Base-by-base conservation (phyloP, 345 rosid genomes). In the Melaleuca alternifolia region DNA sequence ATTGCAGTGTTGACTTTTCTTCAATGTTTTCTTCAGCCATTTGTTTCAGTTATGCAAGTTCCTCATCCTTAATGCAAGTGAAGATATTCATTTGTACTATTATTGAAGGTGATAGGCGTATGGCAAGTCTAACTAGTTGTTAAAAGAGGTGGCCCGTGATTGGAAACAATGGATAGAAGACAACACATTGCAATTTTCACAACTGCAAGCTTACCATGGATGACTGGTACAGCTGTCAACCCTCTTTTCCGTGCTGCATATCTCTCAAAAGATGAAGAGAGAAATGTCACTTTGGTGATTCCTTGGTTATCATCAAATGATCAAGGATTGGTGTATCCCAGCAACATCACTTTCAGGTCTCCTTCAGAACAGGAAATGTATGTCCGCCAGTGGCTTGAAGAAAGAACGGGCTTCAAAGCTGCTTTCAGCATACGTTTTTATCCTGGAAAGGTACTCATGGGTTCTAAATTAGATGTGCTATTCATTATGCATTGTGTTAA, bases 191-290 rank as follows among this genome's bases (percentile, higher is more conserved):
- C 96, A 2, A 94, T 97, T 85, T 96, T 94, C 88, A 97, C 99
- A 1, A 96, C 99, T 6, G 99, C 99, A 5, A 93, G 96, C 89
- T 94, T 97, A 84, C 99, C 99, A 82, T 97, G 99, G 99, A 90
- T 97, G 92, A 97, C 99, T 14, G 99, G 99, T 82, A 96, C 99
- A 87, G 94, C 99, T 54, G 97, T 97, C 30, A 97, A 97, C 89
- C 99, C 99, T 71, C 92, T 97, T 86, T 96, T 96, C 86, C 99
- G 99, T 14, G 99, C 99, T 61, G 98, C 97, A 11, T 97, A 94
- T 90, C 98, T 97, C 82, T 96, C 99, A 0, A 95, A 94, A 86
- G 93, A 92, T 62, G 98, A 94, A 76, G 86, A 85, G 84, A 93
- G 92, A 85, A 91, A 89, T 24, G 92, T 97, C 88, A 93, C 99